Evolutionary conservation across 306 rosid species (phyloP).

Genomic region (Clitoria ternatea): DNA sequence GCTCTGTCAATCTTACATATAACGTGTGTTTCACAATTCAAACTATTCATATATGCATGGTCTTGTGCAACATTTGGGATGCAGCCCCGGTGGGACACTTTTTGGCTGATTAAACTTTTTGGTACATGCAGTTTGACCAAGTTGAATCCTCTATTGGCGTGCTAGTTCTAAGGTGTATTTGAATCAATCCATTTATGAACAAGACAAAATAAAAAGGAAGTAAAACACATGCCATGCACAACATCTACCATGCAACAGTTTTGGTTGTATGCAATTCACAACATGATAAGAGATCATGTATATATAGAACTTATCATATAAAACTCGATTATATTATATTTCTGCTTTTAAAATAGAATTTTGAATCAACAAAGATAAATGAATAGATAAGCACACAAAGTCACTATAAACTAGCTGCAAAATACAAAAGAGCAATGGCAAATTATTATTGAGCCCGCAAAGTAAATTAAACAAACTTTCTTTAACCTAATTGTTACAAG

Average conservation of each 20-base stretch:
- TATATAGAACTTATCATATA: background rate
- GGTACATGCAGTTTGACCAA: background rate
- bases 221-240: slow-evolving; percentile 13
- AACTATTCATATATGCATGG: slow-evolving; percentile 2
- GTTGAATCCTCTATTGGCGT: background rate
- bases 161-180: background rate
- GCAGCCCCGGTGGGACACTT: slow-evolving; percentile 20
- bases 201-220: background rate
- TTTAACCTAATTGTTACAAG: too few species aligned
- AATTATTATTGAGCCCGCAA: too few species aligned
- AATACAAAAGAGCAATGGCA: too few species aligned
- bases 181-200: background rate
- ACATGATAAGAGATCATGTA: background rate
- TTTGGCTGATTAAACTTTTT: background rate
- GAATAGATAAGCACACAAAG: background rate
- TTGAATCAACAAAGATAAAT: background rate
- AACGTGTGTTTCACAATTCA: slow-evolving; percentile 30
- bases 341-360: background rate
- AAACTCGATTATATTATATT: background rate
- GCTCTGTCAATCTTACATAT: slow-evolving; percentile 15
- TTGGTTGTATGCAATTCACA: background rate
- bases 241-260: slow-evolving; percentile 5
- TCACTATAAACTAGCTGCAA: too few species aligned
- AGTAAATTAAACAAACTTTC: too few species aligned
- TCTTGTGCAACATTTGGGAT: background rate